phyloP scores from a whole-genome alignment of 2,329 filamentous ascomycete genomes.

The Huntiella omanensis region DNA sequence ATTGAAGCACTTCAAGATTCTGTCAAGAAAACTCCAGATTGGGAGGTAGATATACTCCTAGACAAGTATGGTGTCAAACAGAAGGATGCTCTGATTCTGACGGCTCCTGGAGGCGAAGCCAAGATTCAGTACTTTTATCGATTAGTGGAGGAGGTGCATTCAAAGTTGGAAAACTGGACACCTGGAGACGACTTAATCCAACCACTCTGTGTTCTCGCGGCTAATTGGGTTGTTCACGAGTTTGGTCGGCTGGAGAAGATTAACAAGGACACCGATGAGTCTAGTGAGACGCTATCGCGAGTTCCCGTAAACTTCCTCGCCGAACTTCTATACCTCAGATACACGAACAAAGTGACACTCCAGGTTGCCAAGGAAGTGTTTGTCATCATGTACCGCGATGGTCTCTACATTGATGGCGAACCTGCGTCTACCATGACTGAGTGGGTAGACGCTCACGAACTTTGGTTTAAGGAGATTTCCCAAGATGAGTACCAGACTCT shows the following conservation, averaged over 20 bases:
- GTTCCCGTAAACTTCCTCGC: conserved; percentile 29
- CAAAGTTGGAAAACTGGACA: conserved; percentile 12
- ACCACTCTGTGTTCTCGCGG: conserved; percentile 27
- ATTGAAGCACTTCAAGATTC: conserved; percentile 41
- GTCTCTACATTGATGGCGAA: conserved; percentile 20
- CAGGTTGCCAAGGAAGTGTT: conserved; percentile 38
- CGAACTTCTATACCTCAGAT: conserved; percentile 30
- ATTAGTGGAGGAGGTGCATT: conserved; percentile 32
- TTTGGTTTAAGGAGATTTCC: conserved; percentile 37
- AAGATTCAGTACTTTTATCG: conserved; percentile 67
- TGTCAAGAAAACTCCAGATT: conserved; percentile 55
- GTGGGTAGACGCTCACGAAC: conserved; percentile 26
- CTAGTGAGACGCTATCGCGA: conserved; percentile 24
- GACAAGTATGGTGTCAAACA: conserved; percentile 46
- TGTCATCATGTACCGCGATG: conserved; percentile 5
- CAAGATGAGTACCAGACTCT: conserved; percentile 28
- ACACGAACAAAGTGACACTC: conserved; percentile 31
- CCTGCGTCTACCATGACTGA: conserved; percentile 28
- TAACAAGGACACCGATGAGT: conserved; percentile 19
- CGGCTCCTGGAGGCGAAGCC: conserved; percentile 58
- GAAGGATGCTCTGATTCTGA: conserved; percentile 69
- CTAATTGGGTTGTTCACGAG: conserved; percentile 58
- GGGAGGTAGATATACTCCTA: conserved; percentile 43
- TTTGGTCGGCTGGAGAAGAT: conserved; percentile 45
- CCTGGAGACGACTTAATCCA: conserved; percentile 13